Base-by-base conservation (phyloP, 2,329 filamentous ascomycete genomes). In the Alternaria metachromatica region DNA sequence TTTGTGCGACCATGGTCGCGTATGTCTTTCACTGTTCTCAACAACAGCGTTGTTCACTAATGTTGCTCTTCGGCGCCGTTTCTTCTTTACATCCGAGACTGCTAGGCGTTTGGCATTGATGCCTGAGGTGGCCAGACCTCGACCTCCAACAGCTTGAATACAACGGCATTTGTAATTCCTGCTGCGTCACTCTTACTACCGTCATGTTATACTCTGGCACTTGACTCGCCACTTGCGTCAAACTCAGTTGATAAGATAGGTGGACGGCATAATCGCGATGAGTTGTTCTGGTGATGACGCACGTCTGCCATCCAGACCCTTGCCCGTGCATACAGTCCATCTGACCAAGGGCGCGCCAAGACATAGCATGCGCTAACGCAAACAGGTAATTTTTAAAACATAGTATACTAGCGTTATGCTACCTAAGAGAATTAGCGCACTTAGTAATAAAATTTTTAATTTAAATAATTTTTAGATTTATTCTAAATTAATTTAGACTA, bases 41-140 rank as follows among this genome's bases (percentile, higher is more conserved):
- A 33, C 53, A 46, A n/a, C 55, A 26, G 48, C 57, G 13, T 46
- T 54, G 18, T 46, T 46, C 56, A 18, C 43, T 51, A 23, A 51
- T 55, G 62, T 54, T 33, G 6, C 49, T 25, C 49, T 53, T 53
- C 49, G 49, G 28, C 9, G 13, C 30, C 46, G 46, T 53, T 48
- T 20, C 51, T 44, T 59, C n/a, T 49, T 12, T 58, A 26, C 49
- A 72, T 67, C 67, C 74, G 74, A 76, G 71, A 77, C 75, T 25
- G 65, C 41, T 67, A 61, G 62, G 68, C 56, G 76, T 78, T 75
- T 78, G 71, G 73, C 68, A 68, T 74, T 54, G 41, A 55, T 65
- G 65, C 63, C 71, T 65, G 64, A 64, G 68, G 62, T 63, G 54
- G 13, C 23, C 54, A 48, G 33, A 33, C 46, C 44, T 37, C 48